These are phyloP conservation scores for Durusdinium trenchii DNA, from an alignment of 73 alveolate genomes.

Conservation along the genomic window DNA sequence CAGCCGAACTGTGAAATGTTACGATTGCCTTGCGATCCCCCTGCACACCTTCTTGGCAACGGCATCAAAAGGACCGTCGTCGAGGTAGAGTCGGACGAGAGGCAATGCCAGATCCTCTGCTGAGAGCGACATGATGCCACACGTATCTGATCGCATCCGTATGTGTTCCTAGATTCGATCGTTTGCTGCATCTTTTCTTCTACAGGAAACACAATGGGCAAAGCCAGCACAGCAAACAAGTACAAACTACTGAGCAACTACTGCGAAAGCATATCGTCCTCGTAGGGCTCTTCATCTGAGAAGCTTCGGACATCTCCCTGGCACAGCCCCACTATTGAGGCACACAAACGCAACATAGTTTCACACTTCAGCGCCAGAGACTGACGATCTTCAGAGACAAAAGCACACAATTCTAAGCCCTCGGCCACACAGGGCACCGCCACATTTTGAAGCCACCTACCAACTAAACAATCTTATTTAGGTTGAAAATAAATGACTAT, in stretches of 20 bases:
- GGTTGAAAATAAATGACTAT: too few species aligned
- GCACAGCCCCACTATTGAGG: not conserved
- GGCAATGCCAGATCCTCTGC: conserved; percentile 21
- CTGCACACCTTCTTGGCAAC: conserved; percentile 18
- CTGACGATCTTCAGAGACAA: not conserved
- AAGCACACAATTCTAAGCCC: not conserved
- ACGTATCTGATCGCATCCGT: not conserved
- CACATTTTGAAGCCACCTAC: conserved; percentile 50
- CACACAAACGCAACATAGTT: not conserved
- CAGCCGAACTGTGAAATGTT: too few species aligned
- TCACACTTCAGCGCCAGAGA: not conserved
- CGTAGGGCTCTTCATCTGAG: conserved; percentile 50
- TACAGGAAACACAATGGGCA: not conserved
- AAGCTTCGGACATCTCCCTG: conserved; percentile 45
- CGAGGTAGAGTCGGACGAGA: conserved; percentile 28
- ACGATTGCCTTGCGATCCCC: too few species aligned
- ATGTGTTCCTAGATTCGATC: not conserved
- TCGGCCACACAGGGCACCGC: conserved; percentile 65
- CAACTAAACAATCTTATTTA: too few species aligned
- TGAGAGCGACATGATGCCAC: not conserved
- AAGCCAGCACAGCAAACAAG: not conserved
- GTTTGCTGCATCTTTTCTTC: not conserved
- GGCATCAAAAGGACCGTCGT: not conserved
- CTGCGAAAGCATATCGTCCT: not conserved
- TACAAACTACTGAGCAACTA: too few species aligned